Evolutionary conservation across 1,284 basidiomycete genomes (phyloP).

Genomic region (Blastosporella zonata): DNA sequence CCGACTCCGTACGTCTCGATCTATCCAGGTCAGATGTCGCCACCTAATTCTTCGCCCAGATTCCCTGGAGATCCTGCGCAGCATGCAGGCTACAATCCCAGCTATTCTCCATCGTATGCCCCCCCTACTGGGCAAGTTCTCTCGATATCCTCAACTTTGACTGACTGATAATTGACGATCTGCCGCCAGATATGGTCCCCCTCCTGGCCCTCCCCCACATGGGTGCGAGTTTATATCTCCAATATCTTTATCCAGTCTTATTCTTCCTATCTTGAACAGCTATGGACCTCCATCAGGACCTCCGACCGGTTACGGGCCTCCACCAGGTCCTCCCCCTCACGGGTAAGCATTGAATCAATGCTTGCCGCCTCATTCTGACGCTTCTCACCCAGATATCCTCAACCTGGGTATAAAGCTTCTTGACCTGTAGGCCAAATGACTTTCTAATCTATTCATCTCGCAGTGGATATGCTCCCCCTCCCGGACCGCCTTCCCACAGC

Average conservation of each 20-base stretch:
- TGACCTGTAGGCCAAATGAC: neutral
- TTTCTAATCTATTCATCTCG: neutral
- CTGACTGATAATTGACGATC: constrained; percentile 4
- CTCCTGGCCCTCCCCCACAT: constrained; percentile 28
- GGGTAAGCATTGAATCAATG: neutral
- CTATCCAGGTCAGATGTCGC: neutral
- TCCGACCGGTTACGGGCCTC: constrained; percentile 10
- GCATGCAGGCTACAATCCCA: constrained; percentile 27
- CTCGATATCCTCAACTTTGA: constrained; percentile 21
- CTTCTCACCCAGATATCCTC: neutral
- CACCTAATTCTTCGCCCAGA: neutral
- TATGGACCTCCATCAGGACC: neutral
- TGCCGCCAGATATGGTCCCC: constrained; percentile 28
- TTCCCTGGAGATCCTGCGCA: constrained; percentile 22
- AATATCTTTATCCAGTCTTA: neutral
- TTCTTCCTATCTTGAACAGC: neutral
- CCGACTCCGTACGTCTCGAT: constrained; percentile 14
- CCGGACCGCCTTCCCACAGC: constrained; percentile 24
- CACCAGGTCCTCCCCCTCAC: constrained; percentile 18
- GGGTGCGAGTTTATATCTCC: neutral
- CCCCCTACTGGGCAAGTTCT: constrained; percentile 18
- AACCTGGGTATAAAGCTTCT: neutral
- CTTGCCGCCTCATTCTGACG: neutral
- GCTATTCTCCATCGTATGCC: constrained; percentile 34
- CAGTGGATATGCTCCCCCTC: constrained; percentile 27